Evolutionary conservation across 2,329 filamentous ascomycete genomes (phyloP).

Genomic region (Colletotrichum aenigma): DNA sequence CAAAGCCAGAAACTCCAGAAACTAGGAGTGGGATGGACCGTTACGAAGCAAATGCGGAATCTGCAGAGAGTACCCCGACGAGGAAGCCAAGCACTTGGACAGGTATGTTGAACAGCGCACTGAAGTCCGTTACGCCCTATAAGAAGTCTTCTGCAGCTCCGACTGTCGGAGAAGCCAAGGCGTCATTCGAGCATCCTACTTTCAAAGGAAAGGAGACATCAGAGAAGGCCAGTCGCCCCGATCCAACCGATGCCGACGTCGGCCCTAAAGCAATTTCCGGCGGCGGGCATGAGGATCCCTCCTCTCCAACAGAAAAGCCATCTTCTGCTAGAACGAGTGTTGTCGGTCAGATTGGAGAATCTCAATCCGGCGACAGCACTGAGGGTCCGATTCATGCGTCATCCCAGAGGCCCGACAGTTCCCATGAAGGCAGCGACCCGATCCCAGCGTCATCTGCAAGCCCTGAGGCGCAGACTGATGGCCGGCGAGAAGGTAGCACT

Average conservation of each 20-base stretch:
- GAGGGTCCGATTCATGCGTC: not conserved
- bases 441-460: not conserved
- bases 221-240: not conserved
- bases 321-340: not conserved
- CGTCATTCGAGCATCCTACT: not conserved
- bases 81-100: not conserved
- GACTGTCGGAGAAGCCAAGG: not conserved
- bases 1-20: not conserved
- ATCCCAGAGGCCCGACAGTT: too few relatives aligned
- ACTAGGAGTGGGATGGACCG: not conserved
- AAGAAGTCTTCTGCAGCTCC: not conserved
- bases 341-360: not conserved
- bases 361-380: not conserved
- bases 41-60: not conserved
- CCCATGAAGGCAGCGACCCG: not conserved
- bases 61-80: not conserved
- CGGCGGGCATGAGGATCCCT: not conserved
- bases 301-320: not conserved
- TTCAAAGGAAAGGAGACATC: not conserved
- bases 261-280: not conserved
- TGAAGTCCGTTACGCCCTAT: not conserved
- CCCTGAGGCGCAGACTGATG: not conserved
- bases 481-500: not conserved
- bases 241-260: not conserved
- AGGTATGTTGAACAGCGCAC: not conserved